These are phyloP conservation scores for Macadamia tetraphylla DNA, from an alignment of 164 flowering plant genomes.

Conservation along the genomic window DNA sequence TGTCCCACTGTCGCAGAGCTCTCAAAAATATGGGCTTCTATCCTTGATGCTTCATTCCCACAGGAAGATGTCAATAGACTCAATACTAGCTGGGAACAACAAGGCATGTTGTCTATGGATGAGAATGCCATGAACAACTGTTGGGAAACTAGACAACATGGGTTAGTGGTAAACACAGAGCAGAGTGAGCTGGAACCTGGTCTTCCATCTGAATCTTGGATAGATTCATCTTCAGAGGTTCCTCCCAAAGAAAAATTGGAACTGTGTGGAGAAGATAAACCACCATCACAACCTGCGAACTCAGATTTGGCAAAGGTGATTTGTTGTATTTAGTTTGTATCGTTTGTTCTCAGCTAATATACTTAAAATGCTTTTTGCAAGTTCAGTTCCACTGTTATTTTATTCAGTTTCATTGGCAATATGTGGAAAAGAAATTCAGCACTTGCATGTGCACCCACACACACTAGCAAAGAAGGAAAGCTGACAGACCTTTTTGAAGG, in stretches of 20 bases:
- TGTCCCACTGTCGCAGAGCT: conserved; percentile 48
- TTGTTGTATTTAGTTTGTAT: background rate
- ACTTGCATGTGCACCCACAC: too few relatives aligned
- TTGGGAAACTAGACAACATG: conserved; percentile 21
- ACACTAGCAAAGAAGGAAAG: too few relatives aligned
- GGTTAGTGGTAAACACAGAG: conserved; percentile 12
- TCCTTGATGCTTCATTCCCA: too few relatives aligned
- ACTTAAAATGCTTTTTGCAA: background rate
- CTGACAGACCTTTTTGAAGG: too few relatives aligned
- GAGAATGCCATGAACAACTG: conserved; percentile 19
- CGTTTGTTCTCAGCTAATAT: background rate
- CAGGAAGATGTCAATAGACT: conserved; percentile 22
- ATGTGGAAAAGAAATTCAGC: too few relatives aligned
- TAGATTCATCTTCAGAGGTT: conserved; percentile 18
- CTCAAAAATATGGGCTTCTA: background rate
- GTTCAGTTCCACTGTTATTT: too few relatives aligned
- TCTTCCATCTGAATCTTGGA: conserved; percentile 31
- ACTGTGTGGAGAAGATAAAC: conserved; percentile 24
- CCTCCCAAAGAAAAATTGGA: conserved; percentile 17
- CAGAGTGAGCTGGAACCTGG: conserved; percentile 24
- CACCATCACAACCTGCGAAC: conserved; percentile 17
- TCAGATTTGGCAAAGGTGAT: conserved; percentile 30
- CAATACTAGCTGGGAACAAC: conserved; percentile 21
- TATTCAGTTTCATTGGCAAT: too few relatives aligned
- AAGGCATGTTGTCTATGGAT: conserved; percentile 11